These are phyloP conservation scores for Sphaerulina musiva DNA, from an alignment of 2,329 filamentous ascomycete genomes.

Conservation along the genomic window DNA sequence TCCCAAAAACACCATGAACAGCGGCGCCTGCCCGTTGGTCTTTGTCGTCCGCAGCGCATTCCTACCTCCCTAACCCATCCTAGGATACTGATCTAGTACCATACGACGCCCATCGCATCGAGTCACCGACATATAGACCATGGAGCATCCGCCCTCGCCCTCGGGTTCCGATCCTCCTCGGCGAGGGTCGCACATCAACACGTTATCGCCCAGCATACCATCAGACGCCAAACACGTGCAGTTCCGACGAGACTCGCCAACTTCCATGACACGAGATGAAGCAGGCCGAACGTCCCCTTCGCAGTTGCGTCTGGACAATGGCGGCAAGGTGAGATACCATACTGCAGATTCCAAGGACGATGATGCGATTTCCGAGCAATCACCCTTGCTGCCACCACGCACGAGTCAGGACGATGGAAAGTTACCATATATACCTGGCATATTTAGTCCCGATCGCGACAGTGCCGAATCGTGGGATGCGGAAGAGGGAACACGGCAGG, in stretches of 20 bases:
- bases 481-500: slow-evolving; percentile 38
- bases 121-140: slow-evolving; percentile 4
- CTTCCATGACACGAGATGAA: slow-evolving; percentile 11
- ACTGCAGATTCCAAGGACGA: slow-evolving; percentile 17
- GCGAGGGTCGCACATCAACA: slow-evolving; percentile 11
- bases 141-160: slow-evolving; percentile 15
- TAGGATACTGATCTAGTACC: background rate
- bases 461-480: slow-evolving; percentile 41
- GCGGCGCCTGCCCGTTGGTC: background rate
- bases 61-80: slow-evolving; percentile 2
- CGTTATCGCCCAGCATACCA: background rate
- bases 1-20: background rate
- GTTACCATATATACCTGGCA: slow-evolving; percentile 12
- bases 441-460: slow-evolving; percentile 31
- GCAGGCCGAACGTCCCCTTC: slow-evolving; percentile 4
- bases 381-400: slow-evolving; percentile 26
- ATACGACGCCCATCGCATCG: background rate
- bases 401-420: slow-evolving; percentile 20
- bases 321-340: slow-evolving; percentile 3
- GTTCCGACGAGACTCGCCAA: slow-evolving; percentile 15
- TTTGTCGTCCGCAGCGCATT: slow-evolving; percentile 1
- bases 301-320: background rate
- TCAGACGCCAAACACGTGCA: slow-evolving; percentile 20
- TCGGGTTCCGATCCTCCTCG: slow-evolving; percentile 13
- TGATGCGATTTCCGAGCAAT: slow-evolving; percentile 28